These are phyloP conservation scores for Lactuca sativa DNA, from an alignment of 129 eudicot species.

Conservation along the genomic window DNA sequence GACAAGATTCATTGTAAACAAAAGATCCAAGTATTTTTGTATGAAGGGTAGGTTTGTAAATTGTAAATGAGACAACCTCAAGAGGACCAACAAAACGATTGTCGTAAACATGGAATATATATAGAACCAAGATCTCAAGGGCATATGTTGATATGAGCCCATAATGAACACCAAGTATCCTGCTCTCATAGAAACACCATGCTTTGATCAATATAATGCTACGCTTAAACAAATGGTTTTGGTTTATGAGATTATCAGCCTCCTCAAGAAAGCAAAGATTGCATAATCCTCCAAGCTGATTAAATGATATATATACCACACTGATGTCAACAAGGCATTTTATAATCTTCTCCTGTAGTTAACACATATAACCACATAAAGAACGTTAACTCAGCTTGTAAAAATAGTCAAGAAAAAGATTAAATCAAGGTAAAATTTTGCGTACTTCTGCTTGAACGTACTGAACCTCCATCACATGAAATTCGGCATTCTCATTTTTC, in stretches of 20 bases:
- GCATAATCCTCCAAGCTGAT: slow-evolving; percentile 96
- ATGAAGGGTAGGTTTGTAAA: no score
- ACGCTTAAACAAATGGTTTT: slow-evolving; percentile 89
- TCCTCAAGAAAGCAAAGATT: slow-evolving; percentile 98
- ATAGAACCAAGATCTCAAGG: slow-evolving; percentile 89
- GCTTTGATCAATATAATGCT: slow-evolving; percentile 96
- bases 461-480: slow-evolving; percentile 93
- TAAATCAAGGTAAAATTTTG: background rate
- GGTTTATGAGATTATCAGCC: slow-evolving; percentile 89
- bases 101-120: slow-evolving; percentile 90
- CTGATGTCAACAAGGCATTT: slow-evolving; percentile 96
- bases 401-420: background rate
- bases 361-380: background rate
- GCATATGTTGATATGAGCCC: slow-evolving; percentile 98
- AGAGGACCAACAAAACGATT: slow-evolving; percentile 88
- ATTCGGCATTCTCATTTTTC: slow-evolving; percentile 89
- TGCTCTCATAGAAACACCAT: slow-evolving; percentile 98
- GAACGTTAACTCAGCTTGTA: slow-evolving; percentile 1
- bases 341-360: slow-evolving; percentile 82
- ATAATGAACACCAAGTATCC: slow-evolving; percentile 93
- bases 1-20: no score
- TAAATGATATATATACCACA: slow-evolving; percentile 96
- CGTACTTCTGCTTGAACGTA: slow-evolving; percentile 97
- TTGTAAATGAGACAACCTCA: no score
- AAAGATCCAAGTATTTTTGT: no score